These are phyloP conservation scores for Infundibulicybe gibba DNA, from an alignment of 768 basidiomycete species.

Conservation along the genomic window DNA sequence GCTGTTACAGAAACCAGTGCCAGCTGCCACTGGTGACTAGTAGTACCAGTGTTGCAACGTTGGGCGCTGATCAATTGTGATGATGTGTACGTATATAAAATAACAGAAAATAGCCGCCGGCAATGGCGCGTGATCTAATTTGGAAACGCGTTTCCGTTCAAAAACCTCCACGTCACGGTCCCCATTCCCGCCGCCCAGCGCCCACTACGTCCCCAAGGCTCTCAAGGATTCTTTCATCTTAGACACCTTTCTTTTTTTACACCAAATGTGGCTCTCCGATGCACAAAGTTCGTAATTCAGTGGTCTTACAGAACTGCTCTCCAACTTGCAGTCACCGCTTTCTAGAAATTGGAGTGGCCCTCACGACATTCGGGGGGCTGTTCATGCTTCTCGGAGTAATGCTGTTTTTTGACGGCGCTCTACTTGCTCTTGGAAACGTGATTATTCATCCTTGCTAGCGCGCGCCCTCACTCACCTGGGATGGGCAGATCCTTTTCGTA, in stretches of 20 bases:
- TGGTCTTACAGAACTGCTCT: background rate
- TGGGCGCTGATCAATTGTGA: too few species aligned
- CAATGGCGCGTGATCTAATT: too few species aligned
- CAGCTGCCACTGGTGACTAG: too few species aligned
- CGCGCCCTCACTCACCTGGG: slow-evolving; percentile 1
- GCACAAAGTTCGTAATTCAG: slow-evolving; percentile 48
- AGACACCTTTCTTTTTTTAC: background rate
- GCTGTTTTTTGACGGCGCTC: slow-evolving; percentile 93
- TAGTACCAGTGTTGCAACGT: too few species aligned
- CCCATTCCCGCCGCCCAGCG: too few species aligned
- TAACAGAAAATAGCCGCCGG: too few species aligned
- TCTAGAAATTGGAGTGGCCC: slow-evolving; percentile 91
- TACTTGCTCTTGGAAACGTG: slow-evolving; percentile 97
- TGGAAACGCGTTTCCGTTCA: too few species aligned
- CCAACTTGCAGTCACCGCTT: slow-evolving; percentile 2
- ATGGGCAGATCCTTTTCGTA: slow-evolving; percentile 83
- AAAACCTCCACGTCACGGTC: too few species aligned
- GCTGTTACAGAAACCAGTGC: too few species aligned
- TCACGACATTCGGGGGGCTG: slow-evolving; percentile 90
- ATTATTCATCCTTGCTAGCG: slow-evolving; percentile 3
- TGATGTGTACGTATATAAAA: too few species aligned
- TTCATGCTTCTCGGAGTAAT: slow-evolving; percentile 97
- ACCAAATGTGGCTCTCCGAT: slow-evolving; percentile 62
- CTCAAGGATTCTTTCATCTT: too few species aligned
- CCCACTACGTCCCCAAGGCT: background rate